Evolutionary conservation across 2,329 filamentous ascomycete species (phyloP).

Genomic region (Fusarium anguioides): DNA sequence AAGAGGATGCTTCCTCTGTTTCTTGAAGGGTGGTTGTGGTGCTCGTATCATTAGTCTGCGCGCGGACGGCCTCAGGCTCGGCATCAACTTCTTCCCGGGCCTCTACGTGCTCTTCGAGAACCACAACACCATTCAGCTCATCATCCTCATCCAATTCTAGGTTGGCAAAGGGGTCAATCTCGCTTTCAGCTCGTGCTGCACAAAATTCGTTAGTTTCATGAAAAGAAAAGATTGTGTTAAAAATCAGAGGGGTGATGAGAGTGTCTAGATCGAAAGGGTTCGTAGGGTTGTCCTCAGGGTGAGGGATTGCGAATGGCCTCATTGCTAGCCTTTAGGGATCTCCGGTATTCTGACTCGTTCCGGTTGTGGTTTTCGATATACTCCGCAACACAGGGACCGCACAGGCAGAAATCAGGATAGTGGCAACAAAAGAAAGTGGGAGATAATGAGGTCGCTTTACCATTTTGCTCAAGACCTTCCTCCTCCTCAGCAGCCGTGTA

Average conservation of each 20-base stretch:
- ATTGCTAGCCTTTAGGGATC: slow-evolving; percentile 7
- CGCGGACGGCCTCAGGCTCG: slow-evolving; percentile 21
- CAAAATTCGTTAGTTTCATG: slow-evolving; percentile 42
- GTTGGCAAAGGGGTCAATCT: slow-evolving; percentile 42
- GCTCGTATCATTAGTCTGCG: slow-evolving; percentile 42
- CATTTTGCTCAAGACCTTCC: slow-evolving; percentile 37
- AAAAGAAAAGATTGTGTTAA: slow-evolving; percentile 36
- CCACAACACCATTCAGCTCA: slow-evolving; percentile 31
- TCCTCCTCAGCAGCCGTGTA: slow-evolving; percentile 8
- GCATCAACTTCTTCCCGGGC: slow-evolving; percentile 29
- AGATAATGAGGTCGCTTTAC: slow-evolving; percentile 37
- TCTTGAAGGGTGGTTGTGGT: slow-evolving; percentile 50
- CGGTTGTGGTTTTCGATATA: slow-evolving; percentile 32
- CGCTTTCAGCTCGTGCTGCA: slow-evolving; percentile 41
- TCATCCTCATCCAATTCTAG: slow-evolving; percentile 41
- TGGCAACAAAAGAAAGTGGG: slow-evolving; percentile 25
- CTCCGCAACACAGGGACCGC: slow-evolving; percentile 22
- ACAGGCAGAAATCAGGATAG: slow-evolving; percentile 37
- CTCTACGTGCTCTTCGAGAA: slow-evolving; percentile 27
- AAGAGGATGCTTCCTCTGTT: slow-evolving; percentile 46
- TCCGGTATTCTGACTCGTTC: slow-evolving; percentile 31
- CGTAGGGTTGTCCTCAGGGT: not conserved
- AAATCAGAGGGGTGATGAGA: slow-evolving; percentile 20
- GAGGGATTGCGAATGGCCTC: not conserved
- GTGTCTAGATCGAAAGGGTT: slow-evolving; percentile 7